These are phyloP conservation scores for Coemansia sp. DNA, from an alignment of 192 early-diverging fungal species.

Conservation along the genomic window DNA sequence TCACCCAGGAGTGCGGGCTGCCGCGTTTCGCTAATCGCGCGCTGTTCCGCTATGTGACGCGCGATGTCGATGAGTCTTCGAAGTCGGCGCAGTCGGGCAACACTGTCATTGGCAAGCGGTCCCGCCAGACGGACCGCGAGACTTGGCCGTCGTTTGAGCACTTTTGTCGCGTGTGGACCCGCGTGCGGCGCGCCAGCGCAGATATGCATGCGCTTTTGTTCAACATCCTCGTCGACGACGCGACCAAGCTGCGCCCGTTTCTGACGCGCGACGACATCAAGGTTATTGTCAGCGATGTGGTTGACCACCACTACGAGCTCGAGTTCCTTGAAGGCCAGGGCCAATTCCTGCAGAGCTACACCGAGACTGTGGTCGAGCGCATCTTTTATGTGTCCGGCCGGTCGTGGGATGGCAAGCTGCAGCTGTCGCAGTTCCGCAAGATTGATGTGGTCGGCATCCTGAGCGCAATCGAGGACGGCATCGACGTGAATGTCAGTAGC, in stretches of 20 bases:
- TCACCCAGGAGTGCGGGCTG: conserved; percentile 58
- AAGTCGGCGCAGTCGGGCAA: conserved; percentile 12
- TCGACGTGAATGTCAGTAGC: conserved; percentile 64
- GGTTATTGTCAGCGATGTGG: conserved; percentile 76
- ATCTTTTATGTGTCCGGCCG: conserved; percentile 77
- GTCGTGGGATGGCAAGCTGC: conserved; percentile 69
- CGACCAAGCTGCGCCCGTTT: conserved; percentile 20
- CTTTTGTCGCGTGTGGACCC: conserved; percentile 45
- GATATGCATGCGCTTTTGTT: conserved; percentile 58
- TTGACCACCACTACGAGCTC: conserved; percentile 82
- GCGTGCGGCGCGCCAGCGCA: conserved; percentile 39
- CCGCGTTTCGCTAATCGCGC: conserved; percentile 71
- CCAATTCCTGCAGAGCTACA: conserved; percentile 84
- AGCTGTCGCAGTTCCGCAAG: conserved; percentile 71
- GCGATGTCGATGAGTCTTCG: conserved; percentile 9
- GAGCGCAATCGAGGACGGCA: conserved; percentile 61
- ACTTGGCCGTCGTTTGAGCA: conserved; percentile 17
- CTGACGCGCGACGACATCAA: conserved; percentile 68
- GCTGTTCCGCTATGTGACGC: conserved; percentile 51
- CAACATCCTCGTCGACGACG: conserved; percentile 55
- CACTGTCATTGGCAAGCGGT: conserved; percentile 33
- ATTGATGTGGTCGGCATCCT: conserved; percentile 63
- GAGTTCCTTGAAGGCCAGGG: conserved; percentile 78
- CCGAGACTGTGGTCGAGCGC: conserved; percentile 86
- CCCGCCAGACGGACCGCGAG: conserved; percentile 42